Conservation (phyloP, 176 grass and related monocot genomes). For the Stipa capillata region DNA sequence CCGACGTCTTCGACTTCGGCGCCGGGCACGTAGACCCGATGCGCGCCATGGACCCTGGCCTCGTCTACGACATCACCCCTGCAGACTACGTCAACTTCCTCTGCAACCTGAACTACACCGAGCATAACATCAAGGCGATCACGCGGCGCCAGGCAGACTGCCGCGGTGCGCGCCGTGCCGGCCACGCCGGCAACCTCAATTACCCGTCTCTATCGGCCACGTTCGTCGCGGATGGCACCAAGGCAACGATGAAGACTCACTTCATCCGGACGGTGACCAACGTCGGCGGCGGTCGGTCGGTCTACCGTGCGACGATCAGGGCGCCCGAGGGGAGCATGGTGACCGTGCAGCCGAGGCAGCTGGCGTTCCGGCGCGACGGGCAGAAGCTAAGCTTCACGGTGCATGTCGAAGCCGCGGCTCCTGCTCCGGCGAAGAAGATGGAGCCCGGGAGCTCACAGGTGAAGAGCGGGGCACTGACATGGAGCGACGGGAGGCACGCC, state of each 20-base stretch:
- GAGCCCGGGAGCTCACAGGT: slow-evolving; percentile 80
- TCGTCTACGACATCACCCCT: slow-evolving; percentile 61
- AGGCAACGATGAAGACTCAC: slow-evolving; percentile 38
- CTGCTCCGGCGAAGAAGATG: slow-evolving; percentile 31
- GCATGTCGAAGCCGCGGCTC: slow-evolving; percentile 37
- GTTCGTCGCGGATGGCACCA: slow-evolving; percentile 33
- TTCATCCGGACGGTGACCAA: slow-evolving; percentile 83
- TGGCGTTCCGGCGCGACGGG: slow-evolving; percentile 69
- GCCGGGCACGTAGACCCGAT: slow-evolving; percentile 84
- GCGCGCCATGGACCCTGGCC: slow-evolving; percentile 88
- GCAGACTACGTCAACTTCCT: slow-evolving; percentile 68
- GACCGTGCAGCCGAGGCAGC: slow-evolving; percentile 49
- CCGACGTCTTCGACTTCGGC: slow-evolving; percentile 67
- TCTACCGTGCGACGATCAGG: slow-evolving; percentile 35
- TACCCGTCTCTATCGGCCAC: slow-evolving; percentile 64
- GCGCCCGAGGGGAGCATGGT: slow-evolving; percentile 64
- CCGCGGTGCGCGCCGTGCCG: slow-evolving; percentile 43
- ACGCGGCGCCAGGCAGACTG: slow-evolving; percentile 61
- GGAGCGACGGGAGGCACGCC: slow-evolving; percentile 60
- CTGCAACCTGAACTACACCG: slow-evolving; percentile 82
- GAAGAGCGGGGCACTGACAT: slow-evolving; percentile 60
- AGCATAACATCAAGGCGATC: slow-evolving; percentile 78
- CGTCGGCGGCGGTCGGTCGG: slow-evolving; percentile 36
- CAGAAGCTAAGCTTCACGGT: slow-evolving; percentile 84
- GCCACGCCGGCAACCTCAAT: slow-evolving; percentile 77